Evolutionary conservation across 2,329 filamentous ascomycete species (phyloP), one percentile per base, ranked within the genome.

Genomic region (Sclerotinia minor): DNA sequence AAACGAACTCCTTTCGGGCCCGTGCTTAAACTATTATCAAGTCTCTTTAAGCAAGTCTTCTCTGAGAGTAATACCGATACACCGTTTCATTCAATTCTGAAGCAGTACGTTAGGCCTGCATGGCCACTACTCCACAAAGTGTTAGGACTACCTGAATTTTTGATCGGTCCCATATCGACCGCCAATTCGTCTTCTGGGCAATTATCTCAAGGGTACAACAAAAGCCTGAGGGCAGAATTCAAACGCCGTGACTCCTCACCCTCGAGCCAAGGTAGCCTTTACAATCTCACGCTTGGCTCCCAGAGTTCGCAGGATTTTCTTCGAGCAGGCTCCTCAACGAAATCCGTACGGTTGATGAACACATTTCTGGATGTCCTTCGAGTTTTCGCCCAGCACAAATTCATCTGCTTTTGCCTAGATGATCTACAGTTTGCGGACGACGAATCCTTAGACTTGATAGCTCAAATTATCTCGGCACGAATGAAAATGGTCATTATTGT

Each of bases 371-470:
- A 97, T 72, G 89, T 97, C 13, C 79, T 97, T 63, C 87, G 92
- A 64, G 86, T 96, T 53, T 88, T 98, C 67, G 90, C 92, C 0
- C 84, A 89, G 26, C 89, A 94, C 76, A 95, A 94, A 74, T 88
- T 97, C 74, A 93, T 97, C 65, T 96, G 92, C 75, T 89, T 97
- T 73, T 67, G 55, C n/a, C 19, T 67, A 24, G 94, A 97, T 75
- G 94, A 97, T 78, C 80, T 97, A 44, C 93, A 97, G 74, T 95
- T 92, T 77, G 92, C 93, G 8, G 94, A 97, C 76, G 87, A 90
- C 35, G 94, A 97, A 77, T 95, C 91, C 19, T 80, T 95, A 59
- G 92, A 96, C 68, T 82, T 97, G 64, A 89, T 97, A 50, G 85
- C 89, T 21, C 89, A 93, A 74, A 92, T 97, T 64, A 87, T 96